A percentile compares a stretch with the other conserved stretches of the same genome.
Evolutionary conservation across 176 grass and related monocot genomes (phyloP).

Genomic region (Triticum urartu): DNA sequence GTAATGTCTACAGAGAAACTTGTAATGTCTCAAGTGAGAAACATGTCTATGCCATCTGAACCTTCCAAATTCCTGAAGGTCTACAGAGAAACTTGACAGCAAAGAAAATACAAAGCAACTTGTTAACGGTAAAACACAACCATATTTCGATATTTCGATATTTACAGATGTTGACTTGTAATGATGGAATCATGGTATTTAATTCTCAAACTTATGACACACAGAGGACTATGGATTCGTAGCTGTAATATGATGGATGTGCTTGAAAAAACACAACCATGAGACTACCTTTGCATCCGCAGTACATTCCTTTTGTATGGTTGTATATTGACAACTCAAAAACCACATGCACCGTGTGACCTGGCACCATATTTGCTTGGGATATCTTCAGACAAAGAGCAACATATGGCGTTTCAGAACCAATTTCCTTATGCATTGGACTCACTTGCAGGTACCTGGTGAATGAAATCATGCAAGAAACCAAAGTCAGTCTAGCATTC

Average conservation of each 20-base stretch:
- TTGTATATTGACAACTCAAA: slow-evolving; percentile 39
- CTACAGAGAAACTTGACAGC: not conserved
- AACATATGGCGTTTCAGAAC: slow-evolving; percentile 1
- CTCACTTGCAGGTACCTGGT: not conserved
- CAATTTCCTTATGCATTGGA: not conserved
- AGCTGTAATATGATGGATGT: not conserved
- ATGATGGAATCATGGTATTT: not conserved
- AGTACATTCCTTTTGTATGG: slow-evolving; percentile 20
- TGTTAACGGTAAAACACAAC: not conserved
- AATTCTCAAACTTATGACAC: not conserved
- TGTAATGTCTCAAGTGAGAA: too few species aligned
- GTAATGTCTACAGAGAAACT: too few species aligned
- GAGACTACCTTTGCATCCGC: slow-evolving; percentile 18
- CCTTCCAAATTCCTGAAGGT: not conserved
- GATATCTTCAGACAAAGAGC: not conserved
- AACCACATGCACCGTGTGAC: not conserved
- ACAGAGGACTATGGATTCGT: not conserved
- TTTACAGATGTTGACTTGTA: not conserved
- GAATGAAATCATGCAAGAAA: not conserved
- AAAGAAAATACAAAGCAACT: not conserved
- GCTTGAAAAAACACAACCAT: not conserved
- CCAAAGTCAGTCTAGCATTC: not conserved
- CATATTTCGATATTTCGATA: not conserved
- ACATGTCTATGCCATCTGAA: not conserved
- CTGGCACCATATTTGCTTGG: not conserved